phyloP scores from a whole-genome alignment of 306 rosid genomes.

The Prunus persica region Prunus_persica_NCBIv2 NC_034011.1:21025001-21025500 shows the following conservation, averaged over 20 bases:
- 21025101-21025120: background rate
- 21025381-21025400: no score
- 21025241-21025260: background rate
- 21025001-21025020: slow-evolving; percentile 7
- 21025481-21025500: slow-evolving; percentile 15
- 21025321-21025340: background rate
- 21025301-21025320: slow-evolving; percentile 3
- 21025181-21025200: slow-evolving; percentile 2
- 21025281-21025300: background rate
- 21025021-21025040: background rate
- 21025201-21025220: background rate
- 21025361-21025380: no score
- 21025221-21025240: background rate
- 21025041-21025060: background rate
- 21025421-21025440: background rate
- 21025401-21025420: background rate
- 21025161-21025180: slow-evolving; percentile 9
- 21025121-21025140: background rate
- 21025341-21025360: no score
- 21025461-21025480: slow-evolving; percentile 7
- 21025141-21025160: background rate
- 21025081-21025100: slow-evolving; percentile 6
- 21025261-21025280: background rate
- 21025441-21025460: background rate
- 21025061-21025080: slow-evolving; percentile 14